Evolutionary conservation across 2,329 filamentous ascomycete genomes (phyloP), one percentile per base, ranked within the genome.

Genomic region (Neonectria neomacrospora): DNA sequence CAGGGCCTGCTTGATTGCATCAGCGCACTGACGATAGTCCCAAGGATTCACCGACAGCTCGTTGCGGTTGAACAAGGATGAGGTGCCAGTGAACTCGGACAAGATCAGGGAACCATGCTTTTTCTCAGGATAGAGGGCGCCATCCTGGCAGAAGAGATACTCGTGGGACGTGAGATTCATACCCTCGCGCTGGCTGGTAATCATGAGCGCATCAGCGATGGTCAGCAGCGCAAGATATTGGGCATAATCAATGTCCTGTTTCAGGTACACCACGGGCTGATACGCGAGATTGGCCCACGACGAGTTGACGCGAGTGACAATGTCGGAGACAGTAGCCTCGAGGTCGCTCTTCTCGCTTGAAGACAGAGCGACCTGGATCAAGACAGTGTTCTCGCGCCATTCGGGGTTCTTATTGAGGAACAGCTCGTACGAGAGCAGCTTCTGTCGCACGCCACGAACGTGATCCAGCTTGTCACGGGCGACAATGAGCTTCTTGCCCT

Each of bases 151-250:
- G 69, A 93, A 92, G 34, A 97, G 86, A 74, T 94, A 98, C 76
- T 98, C 95, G 76, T 98, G 96, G 6, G 92, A 94, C 0, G 95
- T 97, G 59, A 98, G 80, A 76, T 97, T 98, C 96, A 98, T 98
- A 66, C 95, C 95, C 77, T 98, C 95, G 55, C 96, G 93, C 71
- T 98, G 89, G 75, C 93, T 96, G 2, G 95, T 96, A 73, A 98
- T 96, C 88, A 97, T 96, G 53, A 98, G 83, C 3, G 91, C 92
- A 79, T 98, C 94, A 2, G 95, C 96, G 55, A 96, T 90, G 3
- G 93, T 93, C 50, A 97, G 85, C 8, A 98, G 83, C 2, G 94
- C 95, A n/a, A 98, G 86, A 73, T 97, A 98, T 75, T 97, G 94
- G 0, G 92, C 85, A 75, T 97, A 97, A 61, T 92, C 90, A 63